Conservation (phyloP, 1,284 basidiomycete genomes). For the Cryptococcus sp. region DNA sequence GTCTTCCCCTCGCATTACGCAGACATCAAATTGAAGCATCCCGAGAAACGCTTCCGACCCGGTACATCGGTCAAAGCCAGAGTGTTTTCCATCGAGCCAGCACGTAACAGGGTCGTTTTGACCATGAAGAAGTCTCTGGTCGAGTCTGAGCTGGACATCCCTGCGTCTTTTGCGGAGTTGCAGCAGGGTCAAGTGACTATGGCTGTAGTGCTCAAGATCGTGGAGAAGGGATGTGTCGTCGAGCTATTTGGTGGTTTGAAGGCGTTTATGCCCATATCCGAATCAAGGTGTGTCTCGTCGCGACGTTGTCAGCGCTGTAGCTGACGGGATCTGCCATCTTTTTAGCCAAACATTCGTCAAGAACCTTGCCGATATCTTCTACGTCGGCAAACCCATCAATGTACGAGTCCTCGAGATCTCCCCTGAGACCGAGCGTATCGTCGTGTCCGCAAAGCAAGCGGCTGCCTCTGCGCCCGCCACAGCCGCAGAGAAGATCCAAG, state of each 20-base stretch:
- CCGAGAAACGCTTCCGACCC: constrained; percentile 85
- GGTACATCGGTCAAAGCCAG: constrained; percentile 79
- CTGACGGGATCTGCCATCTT: not conserved
- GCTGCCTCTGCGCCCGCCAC: constrained; percentile 55
- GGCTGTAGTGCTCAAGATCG: constrained; percentile 78
- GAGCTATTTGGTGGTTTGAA: constrained; percentile 90
- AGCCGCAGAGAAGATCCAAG: constrained; percentile 71
- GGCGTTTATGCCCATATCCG: constrained; percentile 76
- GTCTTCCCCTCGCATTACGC: constrained; percentile 95
- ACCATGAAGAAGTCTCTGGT: constrained; percentile 93
- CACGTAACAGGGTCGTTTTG: constrained; percentile 77
- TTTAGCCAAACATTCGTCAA: constrained; percentile 65
- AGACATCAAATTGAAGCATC: constrained; percentile 88
- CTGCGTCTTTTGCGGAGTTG: constrained; percentile 69
- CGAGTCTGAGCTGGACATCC: constrained; percentile 72
- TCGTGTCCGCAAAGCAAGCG: constrained; percentile 87
- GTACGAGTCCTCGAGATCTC: constrained; percentile 80
- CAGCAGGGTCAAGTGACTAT: constrained; percentile 71
- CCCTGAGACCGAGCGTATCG: constrained; percentile 65
- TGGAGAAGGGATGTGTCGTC: constrained; percentile 75
- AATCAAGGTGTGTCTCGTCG: constrained; percentile 66
- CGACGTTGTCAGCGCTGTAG: not conserved
- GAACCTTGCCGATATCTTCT: constrained; percentile 70
- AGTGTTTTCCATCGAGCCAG: constrained; percentile 81
- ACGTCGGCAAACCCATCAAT: constrained; percentile 79